phyloP scores from a whole-genome alignment of 106 monocot species.

The Dendrobium nobile region DNA sequence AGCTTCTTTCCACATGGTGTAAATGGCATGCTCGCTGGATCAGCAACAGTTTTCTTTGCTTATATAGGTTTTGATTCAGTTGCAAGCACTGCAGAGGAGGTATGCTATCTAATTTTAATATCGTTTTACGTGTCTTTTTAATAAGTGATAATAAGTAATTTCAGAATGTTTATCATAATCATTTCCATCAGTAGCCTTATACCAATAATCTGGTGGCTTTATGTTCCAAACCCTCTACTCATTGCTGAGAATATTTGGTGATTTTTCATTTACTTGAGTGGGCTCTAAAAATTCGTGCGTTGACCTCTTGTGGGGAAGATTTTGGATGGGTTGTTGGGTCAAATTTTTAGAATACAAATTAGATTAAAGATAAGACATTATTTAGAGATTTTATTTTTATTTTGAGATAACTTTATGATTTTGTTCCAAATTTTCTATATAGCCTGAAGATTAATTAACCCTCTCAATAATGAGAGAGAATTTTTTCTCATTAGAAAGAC shows the following conservation, averaged over 20 bases:
- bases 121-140: not conserved
- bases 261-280: not conserved
- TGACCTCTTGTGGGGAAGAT: too few species aligned
- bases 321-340: too few species aligned
- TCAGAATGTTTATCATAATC: not conserved
- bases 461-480: too few species aligned
- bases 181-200: not conserved
- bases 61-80: conserved; percentile 96
- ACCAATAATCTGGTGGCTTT: not conserved
- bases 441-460: too few species aligned
- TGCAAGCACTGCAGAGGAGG: conserved; percentile 99
- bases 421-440: too few species aligned
- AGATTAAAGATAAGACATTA: too few species aligned
- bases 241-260: not conserved
- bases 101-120: conserved; percentile 13
- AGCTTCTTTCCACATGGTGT: conserved; percentile 92
- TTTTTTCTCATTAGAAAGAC: too few species aligned
- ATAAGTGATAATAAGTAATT: not conserved
- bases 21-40: conserved; percentile 92
- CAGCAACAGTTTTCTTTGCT: conserved; percentile 95
- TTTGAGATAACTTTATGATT: too few species aligned
- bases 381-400: too few species aligned
- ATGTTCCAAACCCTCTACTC: not conserved
- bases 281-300: too few species aligned
- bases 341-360: too few species aligned